These are phyloP conservation scores for Aureobasidium zeae DNA, from an alignment of 2,329 filamentous ascomycete species.

Conservation along the genomic window DNA sequence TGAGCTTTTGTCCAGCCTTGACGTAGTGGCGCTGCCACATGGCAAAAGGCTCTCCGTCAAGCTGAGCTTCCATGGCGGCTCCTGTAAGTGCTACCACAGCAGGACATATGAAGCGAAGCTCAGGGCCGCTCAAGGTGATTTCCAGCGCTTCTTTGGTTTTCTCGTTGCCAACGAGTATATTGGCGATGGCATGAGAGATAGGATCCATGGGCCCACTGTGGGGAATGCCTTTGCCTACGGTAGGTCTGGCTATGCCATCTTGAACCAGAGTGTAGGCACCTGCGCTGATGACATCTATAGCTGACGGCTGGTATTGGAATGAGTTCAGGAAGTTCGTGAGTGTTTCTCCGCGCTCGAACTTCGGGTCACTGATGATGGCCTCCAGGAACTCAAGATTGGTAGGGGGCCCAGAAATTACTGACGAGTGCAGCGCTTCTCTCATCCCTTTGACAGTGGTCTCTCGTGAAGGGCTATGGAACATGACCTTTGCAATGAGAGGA, in stretches of 20 bases:
- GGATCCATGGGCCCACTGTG: constrained; percentile 54
- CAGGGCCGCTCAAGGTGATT: constrained; percentile 51
- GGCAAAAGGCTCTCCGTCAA: constrained; percentile 42
- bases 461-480: constrained; percentile 41
- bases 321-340: constrained; percentile 47
- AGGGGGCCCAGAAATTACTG: constrained; percentile 44
- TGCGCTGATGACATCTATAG: constrained; percentile 47
- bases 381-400: constrained; percentile 50
- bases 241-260: constrained; percentile 49
- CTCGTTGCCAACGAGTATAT: constrained; percentile 50
- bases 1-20: constrained; percentile 43
- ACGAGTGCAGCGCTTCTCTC: constrained; percentile 35
- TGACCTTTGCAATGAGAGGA: constrained; percentile 50
- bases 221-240: constrained; percentile 49
- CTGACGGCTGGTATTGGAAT: constrained; percentile 43
- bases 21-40: constrained; percentile 50
- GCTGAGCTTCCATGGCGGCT: constrained; percentile 41
- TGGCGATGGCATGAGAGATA: constrained; percentile 49
- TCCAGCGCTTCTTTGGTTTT: constrained; percentile 45
- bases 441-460: constrained; percentile 38
- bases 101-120: constrained; percentile 45
- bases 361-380: constrained; percentile 38
- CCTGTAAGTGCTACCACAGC: constrained; percentile 51
- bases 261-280: constrained; percentile 52
- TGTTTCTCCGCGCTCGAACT: constrained; percentile 43